Evolutionary conservation across 2,329 filamentous ascomycete genomes (phyloP).

Genomic region (Colletotrichum eleusines): DNA sequence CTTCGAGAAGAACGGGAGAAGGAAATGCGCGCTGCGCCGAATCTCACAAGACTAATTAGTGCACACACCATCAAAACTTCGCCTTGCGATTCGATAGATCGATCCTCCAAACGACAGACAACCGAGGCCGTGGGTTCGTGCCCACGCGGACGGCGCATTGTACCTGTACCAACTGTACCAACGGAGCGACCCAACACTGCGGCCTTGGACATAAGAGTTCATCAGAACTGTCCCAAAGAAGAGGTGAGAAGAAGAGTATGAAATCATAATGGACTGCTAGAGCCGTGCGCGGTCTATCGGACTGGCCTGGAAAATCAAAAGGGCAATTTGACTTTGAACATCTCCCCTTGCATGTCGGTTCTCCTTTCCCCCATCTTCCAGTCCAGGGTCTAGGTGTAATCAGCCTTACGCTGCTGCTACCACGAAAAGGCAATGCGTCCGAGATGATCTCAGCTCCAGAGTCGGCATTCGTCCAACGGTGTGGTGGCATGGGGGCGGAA

Average conservation of each 20-base stretch:
- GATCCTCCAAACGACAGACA: slow-evolving; percentile 11
- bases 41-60: background rate
- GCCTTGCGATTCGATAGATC: background rate
- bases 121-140: background rate
- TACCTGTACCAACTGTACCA: slow-evolving; percentile 8
- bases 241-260: background rate
- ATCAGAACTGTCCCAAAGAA: slow-evolving; percentile 14
- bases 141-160: background rate
- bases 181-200: slow-evolving; percentile 6
- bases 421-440: slow-evolving; percentile 23
- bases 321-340: slow-evolving; percentile 22
- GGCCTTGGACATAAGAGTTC: slow-evolving; percentile 13
- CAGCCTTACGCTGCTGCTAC: slow-evolving; percentile 38
- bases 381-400: slow-evolving; percentile 19
- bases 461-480: slow-evolving; percentile 24
- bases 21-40: background rate
- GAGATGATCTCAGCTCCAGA: slow-evolving; percentile 28
- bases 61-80: background rate
- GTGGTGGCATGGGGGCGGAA: slow-evolving; percentile 33
- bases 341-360: slow-evolving; percentile 5
- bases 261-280: slow-evolving; percentile 13
- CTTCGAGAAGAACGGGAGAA: slow-evolving; percentile 36
- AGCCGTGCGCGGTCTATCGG: slow-evolving; percentile 6
- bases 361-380: slow-evolving; percentile 10
- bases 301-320: slow-evolving; percentile 5